Percentiles rank a stretch among this genome's conserved stretches.
These are phyloP conservation scores for Phytophthora ramorum DNA, from an alignment of 352 stramenopile species.

Conservation along the genomic window DNA sequence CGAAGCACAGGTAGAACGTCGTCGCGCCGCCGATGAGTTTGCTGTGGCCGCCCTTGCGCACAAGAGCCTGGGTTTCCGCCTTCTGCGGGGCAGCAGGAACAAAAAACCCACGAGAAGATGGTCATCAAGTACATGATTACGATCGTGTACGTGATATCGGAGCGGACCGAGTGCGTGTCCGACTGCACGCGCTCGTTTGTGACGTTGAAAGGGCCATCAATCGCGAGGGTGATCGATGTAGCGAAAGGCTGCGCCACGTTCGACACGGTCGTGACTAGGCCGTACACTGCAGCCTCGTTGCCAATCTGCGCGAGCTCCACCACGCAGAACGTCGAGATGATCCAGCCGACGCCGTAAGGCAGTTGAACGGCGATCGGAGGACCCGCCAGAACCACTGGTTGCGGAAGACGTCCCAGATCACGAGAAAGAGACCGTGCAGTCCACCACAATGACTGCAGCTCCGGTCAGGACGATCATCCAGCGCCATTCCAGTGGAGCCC, in stretches of 20 bases:
- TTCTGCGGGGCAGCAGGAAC: conserved; percentile 44
- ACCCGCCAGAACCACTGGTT: conserved; percentile 43
- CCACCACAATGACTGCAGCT: conserved; percentile 23
- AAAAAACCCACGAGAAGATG: conserved; percentile 38
- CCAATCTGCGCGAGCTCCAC: conserved; percentile 32
- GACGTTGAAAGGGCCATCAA: conserved; percentile 41
- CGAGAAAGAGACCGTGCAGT: conserved; percentile 23
- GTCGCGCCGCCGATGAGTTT: conserved; percentile 37
- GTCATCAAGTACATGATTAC: conserved; percentile 48
- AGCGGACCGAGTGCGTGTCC: conserved; percentile 38
- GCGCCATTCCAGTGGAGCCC: conserved; percentile 45
- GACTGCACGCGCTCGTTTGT: conserved; percentile 37
- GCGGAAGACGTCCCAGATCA: conserved; percentile 40
- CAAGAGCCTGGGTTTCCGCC: conserved; percentile 36
- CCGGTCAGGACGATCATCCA: conserved; percentile 36
- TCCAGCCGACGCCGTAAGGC: conserved; percentile 47
- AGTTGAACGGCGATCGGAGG: conserved; percentile 45
- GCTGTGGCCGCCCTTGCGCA: conserved; percentile 34
- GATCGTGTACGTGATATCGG: conserved; percentile 41
- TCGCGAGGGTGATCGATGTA: conserved; percentile 36
- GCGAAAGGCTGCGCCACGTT: conserved; percentile 27
- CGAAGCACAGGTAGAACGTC: conserved; percentile 35
- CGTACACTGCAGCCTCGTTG: conserved; percentile 34
- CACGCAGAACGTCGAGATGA: conserved; percentile 38
- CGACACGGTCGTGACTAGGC: conserved; percentile 31